Evolutionary conservation across 2,329 filamentous ascomycete species (phyloP).

Genomic region (Neospermospora avenae): DNA sequence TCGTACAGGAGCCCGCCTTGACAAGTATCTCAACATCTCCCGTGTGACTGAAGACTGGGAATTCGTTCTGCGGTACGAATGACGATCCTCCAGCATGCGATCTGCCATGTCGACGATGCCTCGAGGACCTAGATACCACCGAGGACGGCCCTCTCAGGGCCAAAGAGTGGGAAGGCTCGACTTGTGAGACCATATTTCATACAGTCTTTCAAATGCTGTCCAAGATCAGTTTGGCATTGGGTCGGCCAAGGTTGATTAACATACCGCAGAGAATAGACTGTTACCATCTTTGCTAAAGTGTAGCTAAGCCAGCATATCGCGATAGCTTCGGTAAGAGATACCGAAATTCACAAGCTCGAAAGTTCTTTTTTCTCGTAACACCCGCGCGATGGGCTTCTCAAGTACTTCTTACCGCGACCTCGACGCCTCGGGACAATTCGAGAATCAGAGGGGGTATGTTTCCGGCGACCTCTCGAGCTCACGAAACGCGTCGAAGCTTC

Average conservation of each 20-base stretch:
- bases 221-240: background rate
- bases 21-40: constrained; percentile 92
- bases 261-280: constrained; percentile 7
- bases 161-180: constrained; percentile 44
- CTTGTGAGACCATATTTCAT: constrained; percentile 57
- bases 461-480: constrained; percentile 8
- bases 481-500: constrained; percentile 21
- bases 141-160: constrained; percentile 58
- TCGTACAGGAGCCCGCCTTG: constrained; percentile 66
- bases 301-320: background rate
- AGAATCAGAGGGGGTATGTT: constrained; percentile 5
- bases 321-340: background rate
- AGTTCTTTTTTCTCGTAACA: constrained; percentile 3
- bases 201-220: constrained; percentile 7
- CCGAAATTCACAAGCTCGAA: constrained; percentile 6
- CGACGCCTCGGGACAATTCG: constrained; percentile 1
- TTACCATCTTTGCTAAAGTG: constrained; percentile 13
- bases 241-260: constrained; percentile 1
- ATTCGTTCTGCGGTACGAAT: constrained; percentile 79
- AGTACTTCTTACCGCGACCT: constrained; percentile 1
- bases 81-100: constrained; percentile 73
- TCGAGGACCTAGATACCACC: constrained; percentile 53
- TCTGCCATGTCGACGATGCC: constrained; percentile 72
- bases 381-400: constrained; percentile 4
- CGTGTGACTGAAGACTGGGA: constrained; percentile 83